Conservation (phyloP, 2,329 filamentous ascomycete genomes). For the Scortechinia acanthostroma region DNA sequence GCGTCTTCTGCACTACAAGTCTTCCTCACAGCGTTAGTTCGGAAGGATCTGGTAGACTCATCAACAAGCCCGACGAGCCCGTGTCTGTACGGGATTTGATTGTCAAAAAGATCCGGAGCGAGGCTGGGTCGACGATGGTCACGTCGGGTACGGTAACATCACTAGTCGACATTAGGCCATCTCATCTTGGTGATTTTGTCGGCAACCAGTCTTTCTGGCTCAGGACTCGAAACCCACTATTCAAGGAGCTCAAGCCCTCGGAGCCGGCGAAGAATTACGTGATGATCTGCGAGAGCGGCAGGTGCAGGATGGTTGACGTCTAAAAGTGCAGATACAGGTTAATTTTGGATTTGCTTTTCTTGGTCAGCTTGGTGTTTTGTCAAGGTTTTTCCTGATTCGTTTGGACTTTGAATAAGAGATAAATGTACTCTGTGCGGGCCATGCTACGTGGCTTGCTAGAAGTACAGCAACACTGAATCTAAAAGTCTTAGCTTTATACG, state of each 20-base stretch:
- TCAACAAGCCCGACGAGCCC: background rate
- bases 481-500: too few species aligned
- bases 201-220: constrained; percentile 25
- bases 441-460: too few species aligned
- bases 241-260: constrained; percentile 21
- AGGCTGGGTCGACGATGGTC: constrained; percentile 10
- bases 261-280: constrained; percentile 24
- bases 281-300: constrained; percentile 24
- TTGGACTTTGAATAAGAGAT: too few species aligned
- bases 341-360: too few species aligned
- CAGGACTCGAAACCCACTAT: constrained; percentile 20
- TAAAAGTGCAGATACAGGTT: too few species aligned
- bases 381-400: too few species aligned
- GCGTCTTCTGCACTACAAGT: background rate
- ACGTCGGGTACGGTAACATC: constrained; percentile 20
- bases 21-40: background rate
- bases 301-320: constrained; percentile 22
- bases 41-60: too few species aligned
- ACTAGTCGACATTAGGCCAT: constrained; percentile 22
- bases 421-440: too few species aligned
- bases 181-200: constrained; percentile 19
- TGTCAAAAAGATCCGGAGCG: background rate
- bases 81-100: background rate
- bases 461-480: too few species aligned
- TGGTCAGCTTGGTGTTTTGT: too few species aligned